These are phyloP conservation scores for Hyaloscypha variabilis DNA, from an alignment of 495 filamentous ascomycete species.

Conservation along the genomic window DNA sequence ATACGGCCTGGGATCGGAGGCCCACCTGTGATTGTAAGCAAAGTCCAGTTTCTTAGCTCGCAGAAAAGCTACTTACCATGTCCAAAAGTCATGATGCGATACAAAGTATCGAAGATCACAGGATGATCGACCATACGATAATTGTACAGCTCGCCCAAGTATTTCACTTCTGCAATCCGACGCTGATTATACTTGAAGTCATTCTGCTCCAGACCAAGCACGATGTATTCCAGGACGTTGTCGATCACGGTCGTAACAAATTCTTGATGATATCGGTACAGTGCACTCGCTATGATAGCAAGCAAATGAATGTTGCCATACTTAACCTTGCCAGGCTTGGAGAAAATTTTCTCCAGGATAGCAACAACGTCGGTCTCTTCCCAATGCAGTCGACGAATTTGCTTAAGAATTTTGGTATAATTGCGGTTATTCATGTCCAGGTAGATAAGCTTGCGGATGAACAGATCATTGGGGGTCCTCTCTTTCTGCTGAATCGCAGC, in stretches of 20 bases:
- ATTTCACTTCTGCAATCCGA: conserved; percentile 93
- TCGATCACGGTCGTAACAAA: conserved; percentile 90
- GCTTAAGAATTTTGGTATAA: conserved; percentile 88
- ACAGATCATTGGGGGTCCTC: conserved; percentile 88
- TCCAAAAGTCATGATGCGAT: conserved; percentile 90
- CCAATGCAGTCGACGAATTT: conserved; percentile 95
- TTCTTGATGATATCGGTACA: conserved; percentile 89
- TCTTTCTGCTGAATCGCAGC: conserved; percentile 97
- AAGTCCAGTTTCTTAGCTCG: background rate
- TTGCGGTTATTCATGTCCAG: conserved; percentile 92
- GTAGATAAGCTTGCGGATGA: conserved; percentile 89
- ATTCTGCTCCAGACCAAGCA: conserved; percentile 87
- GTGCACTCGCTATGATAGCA: conserved; percentile 83
- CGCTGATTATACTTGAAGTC: conserved; percentile 99
- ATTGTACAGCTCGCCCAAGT: conserved; percentile 95
- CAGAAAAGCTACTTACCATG: conserved; percentile 50
- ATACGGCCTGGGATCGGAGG: conserved; percentile 76
- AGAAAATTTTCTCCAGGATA: conserved; percentile 88
- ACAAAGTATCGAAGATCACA: conserved; percentile 93
- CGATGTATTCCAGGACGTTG: conserved; percentile 85
- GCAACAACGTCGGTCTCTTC: conserved; percentile 86
- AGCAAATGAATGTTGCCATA: conserved; percentile 96
- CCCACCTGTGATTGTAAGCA: conserved; percentile 56
- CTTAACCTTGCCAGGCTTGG: conserved; percentile 95
- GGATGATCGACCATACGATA: conserved; percentile 97